These are phyloP conservation scores for Aspergillus luchuensis DNA, from an alignment of 2,329 filamentous ascomycete genomes.

Conservation along the genomic window DNA sequence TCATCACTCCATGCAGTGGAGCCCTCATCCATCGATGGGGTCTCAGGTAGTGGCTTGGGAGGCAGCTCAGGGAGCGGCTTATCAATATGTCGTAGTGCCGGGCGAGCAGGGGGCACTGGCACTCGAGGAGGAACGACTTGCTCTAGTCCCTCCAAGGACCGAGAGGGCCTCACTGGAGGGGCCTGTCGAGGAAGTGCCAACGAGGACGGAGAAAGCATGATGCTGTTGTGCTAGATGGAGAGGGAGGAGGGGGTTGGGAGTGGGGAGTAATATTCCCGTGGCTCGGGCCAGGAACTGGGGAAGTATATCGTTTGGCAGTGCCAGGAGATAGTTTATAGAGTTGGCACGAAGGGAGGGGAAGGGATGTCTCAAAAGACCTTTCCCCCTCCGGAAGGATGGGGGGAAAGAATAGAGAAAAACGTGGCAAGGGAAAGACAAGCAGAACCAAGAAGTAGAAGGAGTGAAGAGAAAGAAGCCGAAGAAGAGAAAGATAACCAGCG, in stretches of 20 bases:
- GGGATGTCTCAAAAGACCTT: not conserved
- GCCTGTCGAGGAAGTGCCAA: conserved; percentile 27
- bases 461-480: conserved; percentile 1
- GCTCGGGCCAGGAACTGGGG: not conserved
- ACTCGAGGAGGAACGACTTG: conserved; percentile 36
- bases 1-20: conserved; percentile 35
- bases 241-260: not conserved
- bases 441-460: not conserved
- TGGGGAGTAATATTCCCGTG: not conserved
- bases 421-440: conserved; percentile 6
- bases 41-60: conserved; percentile 28
- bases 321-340: not conserved
- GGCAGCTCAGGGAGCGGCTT: conserved; percentile 39
- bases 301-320: not conserved
- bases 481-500: not conserved
- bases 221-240: conserved; percentile 3
- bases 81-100: conserved; percentile 27
- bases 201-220: conserved; percentile 28
- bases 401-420: not conserved
- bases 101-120: conserved; percentile 18
- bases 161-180: conserved; percentile 38
- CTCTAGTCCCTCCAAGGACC: conserved; percentile 42
- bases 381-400: not conserved
- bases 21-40: conserved; percentile 22
- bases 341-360: not conserved